Percentiles rank a stretch among this genome's conserved stretches.
Conservation (phyloP, 441 rosid species). For the Populus hybrid region DNA sequence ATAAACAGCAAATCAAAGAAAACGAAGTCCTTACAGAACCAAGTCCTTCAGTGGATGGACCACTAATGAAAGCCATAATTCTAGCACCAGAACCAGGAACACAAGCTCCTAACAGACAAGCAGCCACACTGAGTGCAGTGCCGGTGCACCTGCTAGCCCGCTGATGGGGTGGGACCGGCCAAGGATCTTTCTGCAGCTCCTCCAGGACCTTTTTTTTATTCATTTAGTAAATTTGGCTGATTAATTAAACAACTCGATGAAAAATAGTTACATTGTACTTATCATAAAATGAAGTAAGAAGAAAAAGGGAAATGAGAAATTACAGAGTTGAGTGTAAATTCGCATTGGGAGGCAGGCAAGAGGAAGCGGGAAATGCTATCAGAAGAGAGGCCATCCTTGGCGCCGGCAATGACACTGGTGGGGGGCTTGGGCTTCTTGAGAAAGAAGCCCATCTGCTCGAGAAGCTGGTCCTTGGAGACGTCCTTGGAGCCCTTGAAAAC, state of each 20-base stretch:
- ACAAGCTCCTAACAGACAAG: conserved; percentile 80
- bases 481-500: conserved; percentile 82
- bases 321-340: conserved; percentile 77
- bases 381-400: conserved; percentile 75
- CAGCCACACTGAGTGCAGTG: conserved; percentile 76
- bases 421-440: conserved; percentile 71
- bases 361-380: conserved; percentile 86
- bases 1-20: neutral
- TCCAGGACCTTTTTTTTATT: conserved; percentile 44
- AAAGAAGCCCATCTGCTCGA: conserved; percentile 78
- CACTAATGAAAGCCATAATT: conserved; percentile 85
- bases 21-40: conserved; percentile 58
- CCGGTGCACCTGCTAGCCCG: conserved; percentile 82
- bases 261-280: no score
- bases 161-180: conserved; percentile 66
- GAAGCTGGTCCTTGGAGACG: conserved; percentile 68
- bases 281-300: neutral
- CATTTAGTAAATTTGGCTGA: neutral
- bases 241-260: neutral
- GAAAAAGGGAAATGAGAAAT: neutral
- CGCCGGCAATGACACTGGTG: conserved; percentile 80
- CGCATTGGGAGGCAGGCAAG: conserved; percentile 79
- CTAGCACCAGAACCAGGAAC: conserved; percentile 95
- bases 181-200: conserved; percentile 81
- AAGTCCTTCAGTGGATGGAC: conserved; percentile 82